A percentile compares a stretch with the other conserved stretches of the same genome.
phyloP scores from a whole-genome alignment of 345 rosid species.

The Salix viminalis region DNA sequence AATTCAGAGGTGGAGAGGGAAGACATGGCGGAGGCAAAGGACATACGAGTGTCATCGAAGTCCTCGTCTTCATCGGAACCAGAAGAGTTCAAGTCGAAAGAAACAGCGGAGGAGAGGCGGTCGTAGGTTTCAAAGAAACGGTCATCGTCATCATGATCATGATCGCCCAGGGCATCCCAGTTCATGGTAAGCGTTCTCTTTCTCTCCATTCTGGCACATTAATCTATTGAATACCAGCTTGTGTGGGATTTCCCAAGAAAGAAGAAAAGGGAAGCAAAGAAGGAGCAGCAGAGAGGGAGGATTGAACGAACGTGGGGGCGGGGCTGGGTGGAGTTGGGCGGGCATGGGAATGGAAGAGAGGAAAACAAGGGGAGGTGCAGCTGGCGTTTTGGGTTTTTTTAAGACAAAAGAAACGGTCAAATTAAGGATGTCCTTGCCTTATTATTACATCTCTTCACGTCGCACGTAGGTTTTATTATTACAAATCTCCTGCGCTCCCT shows the following conservation, averaged over 20 bases:
- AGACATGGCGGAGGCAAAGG: constrained; percentile 55
- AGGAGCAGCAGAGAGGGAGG: neutral
- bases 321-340: neutral
- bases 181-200: constrained; percentile 65
- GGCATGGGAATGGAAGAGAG: constrained; percentile 36
- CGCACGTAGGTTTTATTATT: too few relatives aligned
- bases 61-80: constrained; percentile 64
- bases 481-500: too few relatives aligned
- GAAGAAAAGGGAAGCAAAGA: too few relatives aligned
- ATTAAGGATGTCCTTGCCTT: constrained; percentile 1
- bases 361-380: constrained; percentile 25
- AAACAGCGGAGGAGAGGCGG: constrained; percentile 47
- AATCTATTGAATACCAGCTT: too few relatives aligned
- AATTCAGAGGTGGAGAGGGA: constrained; percentile 20
- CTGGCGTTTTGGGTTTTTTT: constrained; percentile 3
- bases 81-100: constrained; percentile 55
- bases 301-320: too few relatives aligned
- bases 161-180: constrained; percentile 55
- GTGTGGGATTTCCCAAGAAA: too few relatives aligned
- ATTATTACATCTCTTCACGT: constrained; percentile 14
- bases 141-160: constrained; percentile 61
- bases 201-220: constrained; percentile 38
- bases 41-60: constrained; percentile 63
- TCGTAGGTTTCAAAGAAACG: constrained; percentile 57
- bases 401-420: constrained; percentile 39